Percentiles rank a stretch among this genome's conserved stretches.
These are phyloP conservation scores for Eimeria acervulina DNA, from an alignment of 169 alveolate genomes.

Conservation along the genomic window DNA sequence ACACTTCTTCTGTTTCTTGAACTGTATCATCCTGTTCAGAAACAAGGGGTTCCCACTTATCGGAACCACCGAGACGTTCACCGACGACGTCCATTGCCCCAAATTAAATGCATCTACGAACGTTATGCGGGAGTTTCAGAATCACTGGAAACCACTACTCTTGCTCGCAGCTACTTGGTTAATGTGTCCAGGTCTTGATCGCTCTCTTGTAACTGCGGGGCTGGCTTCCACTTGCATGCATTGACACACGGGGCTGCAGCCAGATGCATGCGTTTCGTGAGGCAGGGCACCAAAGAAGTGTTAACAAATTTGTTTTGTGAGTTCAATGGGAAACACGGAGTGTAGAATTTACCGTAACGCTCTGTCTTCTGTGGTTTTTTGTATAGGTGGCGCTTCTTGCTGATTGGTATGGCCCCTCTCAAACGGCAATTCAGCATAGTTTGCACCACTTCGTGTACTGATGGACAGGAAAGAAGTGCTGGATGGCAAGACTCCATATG, in stretches of 20 bases:
- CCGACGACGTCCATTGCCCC: background rate
- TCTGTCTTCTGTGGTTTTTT: background rate
- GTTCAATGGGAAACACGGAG: background rate
- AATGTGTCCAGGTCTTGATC: background rate
- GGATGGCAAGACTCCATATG: background rate
- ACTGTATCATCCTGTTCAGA: background rate
- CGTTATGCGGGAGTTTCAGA: background rate
- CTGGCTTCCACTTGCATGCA: slow-evolving; percentile 36
- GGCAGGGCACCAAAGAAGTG: background rate
- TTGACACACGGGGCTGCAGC: slow-evolving; percentile 20
- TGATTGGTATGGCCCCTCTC: background rate
- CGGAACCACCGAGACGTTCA: background rate
- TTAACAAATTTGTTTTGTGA: background rate
- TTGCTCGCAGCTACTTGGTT: background rate
- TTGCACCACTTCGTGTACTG: background rate
- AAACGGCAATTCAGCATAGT: background rate
- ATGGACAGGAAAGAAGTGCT: background rate
- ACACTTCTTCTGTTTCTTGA: background rate
- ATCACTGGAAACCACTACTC: background rate
- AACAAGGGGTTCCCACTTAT: background rate
- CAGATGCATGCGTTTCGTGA: slow-evolving; percentile 3
- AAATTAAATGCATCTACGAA: background rate
- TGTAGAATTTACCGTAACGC: background rate
- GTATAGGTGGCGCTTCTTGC: background rate
- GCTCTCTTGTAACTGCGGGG: background rate